These are phyloP conservation scores for Nothopassalora personata DNA, from an alignment of 2,329 filamentous ascomycete genomes.

Conservation along the genomic window DNA sequence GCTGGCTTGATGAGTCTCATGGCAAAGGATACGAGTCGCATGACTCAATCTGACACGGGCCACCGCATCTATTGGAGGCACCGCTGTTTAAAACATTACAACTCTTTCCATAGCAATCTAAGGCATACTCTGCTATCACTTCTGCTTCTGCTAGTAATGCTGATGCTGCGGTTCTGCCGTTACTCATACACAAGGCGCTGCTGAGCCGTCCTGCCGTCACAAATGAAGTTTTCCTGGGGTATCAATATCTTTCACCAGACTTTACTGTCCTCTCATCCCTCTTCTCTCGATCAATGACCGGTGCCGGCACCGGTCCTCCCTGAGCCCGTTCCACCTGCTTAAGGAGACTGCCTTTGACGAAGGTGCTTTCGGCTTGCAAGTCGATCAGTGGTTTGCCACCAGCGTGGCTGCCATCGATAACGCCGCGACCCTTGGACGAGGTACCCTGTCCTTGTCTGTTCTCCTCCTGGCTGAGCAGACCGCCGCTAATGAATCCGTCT, in stretches of 20 bases:
- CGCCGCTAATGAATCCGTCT: constrained; percentile 42
- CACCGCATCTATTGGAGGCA: background rate
- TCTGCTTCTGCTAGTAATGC: background rate
- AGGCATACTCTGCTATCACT: background rate
- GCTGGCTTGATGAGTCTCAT: background rate
- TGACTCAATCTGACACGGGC: background rate
- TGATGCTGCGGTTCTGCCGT: background rate
- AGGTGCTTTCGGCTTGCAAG: constrained; percentile 38
- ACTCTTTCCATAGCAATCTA: background rate
- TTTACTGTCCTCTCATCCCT: constrained; percentile 14
- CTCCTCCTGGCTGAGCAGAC: constrained; percentile 35
- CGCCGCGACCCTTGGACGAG: constrained; percentile 38
- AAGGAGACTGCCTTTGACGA: constrained; percentile 46
- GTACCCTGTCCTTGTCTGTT: constrained; percentile 38
- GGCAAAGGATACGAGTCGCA: background rate
- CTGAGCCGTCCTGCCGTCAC: background rate
- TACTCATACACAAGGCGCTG: background rate
- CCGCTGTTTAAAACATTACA: background rate
- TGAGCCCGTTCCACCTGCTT: constrained; percentile 36
- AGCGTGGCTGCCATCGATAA: constrained; percentile 42
- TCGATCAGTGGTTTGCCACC: constrained; percentile 42
- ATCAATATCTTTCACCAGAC: constrained; percentile 9
- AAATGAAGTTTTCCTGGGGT: constrained; percentile 1
- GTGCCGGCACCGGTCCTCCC: constrained; percentile 26
- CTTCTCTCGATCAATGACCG: constrained; percentile 37